phyloP scores from a whole-genome alignment of 441 rosid genomes.

The Hura crepitans region DNA sequence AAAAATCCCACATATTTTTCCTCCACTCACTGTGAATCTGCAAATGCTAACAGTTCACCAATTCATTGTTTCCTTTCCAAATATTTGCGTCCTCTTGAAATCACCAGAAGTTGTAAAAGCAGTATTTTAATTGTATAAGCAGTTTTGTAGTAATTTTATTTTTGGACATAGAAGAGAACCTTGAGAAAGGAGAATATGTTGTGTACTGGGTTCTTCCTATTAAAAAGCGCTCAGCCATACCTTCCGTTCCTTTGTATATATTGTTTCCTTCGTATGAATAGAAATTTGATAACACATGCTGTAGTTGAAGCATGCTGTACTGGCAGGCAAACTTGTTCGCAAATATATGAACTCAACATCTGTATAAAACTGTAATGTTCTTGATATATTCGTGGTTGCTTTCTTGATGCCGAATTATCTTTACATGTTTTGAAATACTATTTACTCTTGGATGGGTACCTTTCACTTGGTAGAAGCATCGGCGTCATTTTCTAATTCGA shows the following conservation, averaged over 20 bases:
- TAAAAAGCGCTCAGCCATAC: not conserved
- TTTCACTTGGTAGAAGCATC: not conserved
- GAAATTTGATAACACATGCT: not conserved
- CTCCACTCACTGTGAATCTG: not conserved
- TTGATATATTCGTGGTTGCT: not conserved
- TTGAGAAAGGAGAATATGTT: not conserved
- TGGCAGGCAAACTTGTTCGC: not conserved
- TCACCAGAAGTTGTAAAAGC: slow-evolving; percentile 12
- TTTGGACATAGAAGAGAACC: not conserved
- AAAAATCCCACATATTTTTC: slow-evolving; percentile 13
- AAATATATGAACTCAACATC: not conserved
- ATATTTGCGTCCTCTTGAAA: slow-evolving; percentile 3
- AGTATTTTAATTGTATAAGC: not conserved
- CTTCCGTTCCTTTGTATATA: not conserved
- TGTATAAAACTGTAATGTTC: not conserved
- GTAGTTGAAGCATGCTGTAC: not conserved
- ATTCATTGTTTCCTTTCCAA: not conserved
- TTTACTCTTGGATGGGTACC: not conserved
- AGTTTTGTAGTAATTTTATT: not conserved
- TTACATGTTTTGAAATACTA: not conserved
- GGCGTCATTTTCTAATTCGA: not conserved
- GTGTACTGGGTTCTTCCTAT: no score
- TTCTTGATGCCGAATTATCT: not conserved
- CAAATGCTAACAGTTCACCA: slow-evolving; percentile 9
- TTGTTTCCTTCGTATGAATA: not conserved